Conservation (phyloP, 495 filamentous ascomycete genomes). For the Penicillium herquei region DNA sequence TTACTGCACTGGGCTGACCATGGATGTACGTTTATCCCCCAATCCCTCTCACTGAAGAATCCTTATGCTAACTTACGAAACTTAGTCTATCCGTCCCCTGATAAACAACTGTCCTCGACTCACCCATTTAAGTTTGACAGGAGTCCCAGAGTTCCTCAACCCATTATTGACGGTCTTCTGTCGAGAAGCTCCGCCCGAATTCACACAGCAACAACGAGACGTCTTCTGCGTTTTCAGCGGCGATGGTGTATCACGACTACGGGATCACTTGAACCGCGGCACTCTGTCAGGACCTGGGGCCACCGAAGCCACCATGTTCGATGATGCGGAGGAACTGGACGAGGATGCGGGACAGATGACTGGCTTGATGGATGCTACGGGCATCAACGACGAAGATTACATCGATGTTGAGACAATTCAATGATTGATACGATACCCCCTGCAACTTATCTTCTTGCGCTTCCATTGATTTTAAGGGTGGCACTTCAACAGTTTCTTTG, state of each 20-base stretch:
- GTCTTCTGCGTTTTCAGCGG: conserved; percentile 99
- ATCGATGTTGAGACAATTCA: conserved; percentile 42
- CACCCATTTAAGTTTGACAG: conserved; percentile 93
- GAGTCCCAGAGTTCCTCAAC: conserved; percentile 76
- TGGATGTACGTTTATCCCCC: conserved; percentile 58
- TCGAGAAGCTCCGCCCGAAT: conserved; percentile 83
- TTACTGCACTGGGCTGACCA: conserved; percentile 82
- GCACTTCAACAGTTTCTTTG: conserved; percentile 5
- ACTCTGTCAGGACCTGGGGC: conserved; percentile 30
- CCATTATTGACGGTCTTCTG: conserved; percentile 80
- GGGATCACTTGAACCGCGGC: conserved; percentile 67
- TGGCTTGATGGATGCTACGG: conserved; percentile 54
- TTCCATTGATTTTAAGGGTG: conserved; percentile 16
- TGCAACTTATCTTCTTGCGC: conserved; percentile 11
- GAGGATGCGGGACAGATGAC: conserved; percentile 55
- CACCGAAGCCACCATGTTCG: conserved; percentile 53
- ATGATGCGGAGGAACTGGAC: conserved; percentile 55
- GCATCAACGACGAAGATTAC: conserved; percentile 51
- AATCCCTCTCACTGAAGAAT: neutral
- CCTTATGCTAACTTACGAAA: conserved; percentile 12
- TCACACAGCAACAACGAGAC: conserved; percentile 89
- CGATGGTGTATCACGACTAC: conserved; percentile 72
- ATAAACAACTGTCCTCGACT: conserved; percentile 88
- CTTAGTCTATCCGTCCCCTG: conserved; percentile 82
- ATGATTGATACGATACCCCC: conserved; percentile 42